Percentiles rank a stretch among this genome's conserved stretches.
Evolutionary conservation across 805 yeast species (phyloP).

Genomic region (Cyberlindnera misumaiensis): DNA sequence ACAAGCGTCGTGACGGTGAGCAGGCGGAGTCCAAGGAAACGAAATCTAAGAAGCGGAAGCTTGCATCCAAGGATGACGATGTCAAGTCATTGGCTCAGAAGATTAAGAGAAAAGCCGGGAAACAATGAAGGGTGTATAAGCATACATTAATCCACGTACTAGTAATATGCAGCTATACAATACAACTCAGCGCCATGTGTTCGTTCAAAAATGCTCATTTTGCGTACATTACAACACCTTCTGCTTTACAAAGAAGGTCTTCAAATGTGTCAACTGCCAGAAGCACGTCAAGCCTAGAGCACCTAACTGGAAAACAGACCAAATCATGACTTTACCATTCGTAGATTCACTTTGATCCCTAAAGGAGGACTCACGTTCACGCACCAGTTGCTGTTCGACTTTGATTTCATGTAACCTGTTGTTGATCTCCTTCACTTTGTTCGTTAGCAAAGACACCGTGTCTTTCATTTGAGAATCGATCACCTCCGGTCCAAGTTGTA

Average conservation of each 20-base stretch:
- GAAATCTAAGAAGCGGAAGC: constrained; percentile 9
- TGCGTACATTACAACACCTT: constrained; percentile 46
- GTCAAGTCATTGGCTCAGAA: constrained; percentile 14
- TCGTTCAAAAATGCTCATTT: too few relatives aligned
- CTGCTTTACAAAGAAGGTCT: constrained; percentile 79
- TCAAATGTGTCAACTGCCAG: constrained; percentile 72
- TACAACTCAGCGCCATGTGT: too few relatives aligned
- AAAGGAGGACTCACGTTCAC: constrained; percentile 64
- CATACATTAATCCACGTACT: too few relatives aligned
- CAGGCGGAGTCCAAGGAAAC: not conserved
- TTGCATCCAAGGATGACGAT: constrained; percentile 6
- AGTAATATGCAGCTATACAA: too few relatives aligned
- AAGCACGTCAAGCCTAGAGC: constrained; percentile 64
- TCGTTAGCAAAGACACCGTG: constrained; percentile 45
- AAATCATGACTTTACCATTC: constrained; percentile 61
- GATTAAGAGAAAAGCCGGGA: constrained; percentile 12
- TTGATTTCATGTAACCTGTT: constrained; percentile 51
- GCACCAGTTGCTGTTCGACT: constrained; percentile 57
- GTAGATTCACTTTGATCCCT: constrained; percentile 74
- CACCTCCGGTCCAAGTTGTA: constrained; percentile 55
- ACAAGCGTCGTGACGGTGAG: constrained; percentile 36
- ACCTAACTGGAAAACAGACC: constrained; percentile 67
- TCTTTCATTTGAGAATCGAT: constrained; percentile 57
- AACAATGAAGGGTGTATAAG: not conserved
- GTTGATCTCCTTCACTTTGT: constrained; percentile 49